Evolutionary conservation across 768 basidiomycete genomes (phyloP).

Genomic region (Phylloporus sp.): DNA sequence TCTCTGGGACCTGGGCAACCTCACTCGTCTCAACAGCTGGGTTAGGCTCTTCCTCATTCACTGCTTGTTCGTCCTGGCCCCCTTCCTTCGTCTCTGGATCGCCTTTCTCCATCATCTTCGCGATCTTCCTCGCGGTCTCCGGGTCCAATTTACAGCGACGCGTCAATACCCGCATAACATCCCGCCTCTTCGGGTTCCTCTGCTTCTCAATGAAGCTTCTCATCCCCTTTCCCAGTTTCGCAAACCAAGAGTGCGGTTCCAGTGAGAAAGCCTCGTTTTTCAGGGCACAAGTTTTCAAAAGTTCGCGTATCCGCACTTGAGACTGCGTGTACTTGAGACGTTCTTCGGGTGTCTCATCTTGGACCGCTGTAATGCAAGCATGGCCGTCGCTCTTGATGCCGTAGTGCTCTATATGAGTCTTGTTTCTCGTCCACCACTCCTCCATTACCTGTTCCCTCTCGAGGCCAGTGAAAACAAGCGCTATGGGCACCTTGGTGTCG

Average conservation of each 20-base stretch:
- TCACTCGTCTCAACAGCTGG: not conserved
- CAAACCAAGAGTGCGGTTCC: constrained; percentile 19
- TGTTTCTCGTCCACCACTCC: constrained; percentile 32
- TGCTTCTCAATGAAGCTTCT: constrained; percentile 13
- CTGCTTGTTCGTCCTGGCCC: not conserved
- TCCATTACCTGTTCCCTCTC: constrained; percentile 32
- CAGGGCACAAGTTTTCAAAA: constrained; percentile 16
- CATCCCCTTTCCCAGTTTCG: constrained; percentile 10
- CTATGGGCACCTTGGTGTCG: constrained; percentile 32
- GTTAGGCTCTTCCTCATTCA: not conserved
- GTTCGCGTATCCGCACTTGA: constrained; percentile 13
- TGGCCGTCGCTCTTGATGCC: constrained; percentile 28
- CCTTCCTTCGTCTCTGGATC: constrained; percentile 2
- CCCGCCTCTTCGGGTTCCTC: constrained; percentile 13
- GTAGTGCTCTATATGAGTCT: constrained; percentile 15
- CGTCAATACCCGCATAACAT: constrained; percentile 16
- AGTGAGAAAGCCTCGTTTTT: constrained; percentile 7
- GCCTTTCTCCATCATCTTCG: constrained; percentile 16
- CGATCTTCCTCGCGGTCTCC: constrained; percentile 23
- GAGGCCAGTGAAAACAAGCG: constrained; percentile 39
- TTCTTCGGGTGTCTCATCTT: constrained; percentile 18
- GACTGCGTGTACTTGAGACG: constrained; percentile 23
- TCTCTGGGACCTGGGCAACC: not conserved
- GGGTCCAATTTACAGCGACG: constrained; percentile 26
- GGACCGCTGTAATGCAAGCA: constrained; percentile 29